Conservation (phyloP, 768 basidiomycete species). For the Floccularia luteovirens region DNA sequence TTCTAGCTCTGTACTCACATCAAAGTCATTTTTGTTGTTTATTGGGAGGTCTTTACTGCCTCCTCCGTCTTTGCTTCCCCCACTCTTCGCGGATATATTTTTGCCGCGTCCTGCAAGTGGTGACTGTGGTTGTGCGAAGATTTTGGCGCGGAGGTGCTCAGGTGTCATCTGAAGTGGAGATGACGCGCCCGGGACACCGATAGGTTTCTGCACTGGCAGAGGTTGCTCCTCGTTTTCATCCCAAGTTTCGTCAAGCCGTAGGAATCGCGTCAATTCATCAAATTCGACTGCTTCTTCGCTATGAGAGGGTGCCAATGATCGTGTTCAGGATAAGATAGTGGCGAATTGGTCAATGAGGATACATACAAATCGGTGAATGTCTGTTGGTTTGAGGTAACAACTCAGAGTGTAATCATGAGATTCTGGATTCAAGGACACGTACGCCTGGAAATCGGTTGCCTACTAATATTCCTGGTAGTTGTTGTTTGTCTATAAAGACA, state of each 20-base stretch:
- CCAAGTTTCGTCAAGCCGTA: conserved; percentile 69
- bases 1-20: conserved; percentile 60
- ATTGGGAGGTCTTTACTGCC: conserved; percentile 29
- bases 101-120: conserved; percentile 33
- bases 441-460: conserved; percentile 75
- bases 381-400: conserved; percentile 28
- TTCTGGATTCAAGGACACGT: conserved; percentile 19
- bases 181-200: conserved; percentile 77
- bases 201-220: conserved; percentile 45
- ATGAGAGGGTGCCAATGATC: conserved; percentile 3
- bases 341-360: conserved; percentile 1
- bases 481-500: conserved; percentile 58
- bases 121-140: conserved; percentile 39
- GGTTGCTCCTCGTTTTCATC: conserved; percentile 56
- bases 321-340: conserved; percentile 6
- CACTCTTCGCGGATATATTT: too few species aligned
- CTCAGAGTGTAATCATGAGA: conserved; percentile 3
- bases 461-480: conserved; percentile 77
- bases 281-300: conserved; percentile 86
- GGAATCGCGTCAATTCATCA: conserved; percentile 60
- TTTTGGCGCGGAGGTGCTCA: conserved; percentile 55
- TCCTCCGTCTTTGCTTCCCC: too few species aligned
- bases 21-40: conserved; percentile 52
- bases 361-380: conserved; percentile 70
- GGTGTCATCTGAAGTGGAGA: conserved; percentile 76